Percentiles rank a stretch among this genome's conserved stretches.
phyloP scores from a whole-genome alignment of 2,329 filamentous ascomycete genomes.

The Nannizziopsis barbatae region DNA sequence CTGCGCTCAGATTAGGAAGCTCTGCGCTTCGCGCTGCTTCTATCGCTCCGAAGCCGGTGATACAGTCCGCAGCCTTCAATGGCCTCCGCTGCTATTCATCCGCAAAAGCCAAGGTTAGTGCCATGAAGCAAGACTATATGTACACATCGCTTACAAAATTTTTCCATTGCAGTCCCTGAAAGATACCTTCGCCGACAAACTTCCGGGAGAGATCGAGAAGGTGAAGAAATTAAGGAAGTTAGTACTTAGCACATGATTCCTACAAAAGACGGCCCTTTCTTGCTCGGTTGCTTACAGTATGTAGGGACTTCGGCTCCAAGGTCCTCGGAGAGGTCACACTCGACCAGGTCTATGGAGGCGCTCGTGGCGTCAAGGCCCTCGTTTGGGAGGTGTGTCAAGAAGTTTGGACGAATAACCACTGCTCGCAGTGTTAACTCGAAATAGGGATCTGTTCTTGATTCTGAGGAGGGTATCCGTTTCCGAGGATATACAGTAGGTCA shows the following conservation, averaged over 20 bases:
- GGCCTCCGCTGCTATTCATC: constrained; percentile 83
- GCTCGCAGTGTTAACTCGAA: constrained; percentile 4
- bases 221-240: constrained; percentile 98
- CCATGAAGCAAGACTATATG: constrained; percentile 13
- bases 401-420: background rate
- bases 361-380: constrained; percentile 94
- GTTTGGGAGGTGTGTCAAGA: constrained; percentile 67
- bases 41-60: constrained; percentile 54
- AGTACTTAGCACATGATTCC: background rate
- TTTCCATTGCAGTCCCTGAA: constrained; percentile 65
- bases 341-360: constrained; percentile 98
- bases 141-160: constrained; percentile 15
- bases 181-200: constrained; percentile 92
- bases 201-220: constrained; percentile 96
- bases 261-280: background rate
- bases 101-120: constrained; percentile 66
- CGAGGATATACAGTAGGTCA: constrained; percentile 75
- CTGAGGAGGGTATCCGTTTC: constrained; percentile 99
- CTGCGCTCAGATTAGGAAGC: constrained; percentile 68
- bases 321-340: constrained; percentile 96
- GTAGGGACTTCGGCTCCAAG: constrained; percentile 85
- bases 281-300: constrained; percentile 17
- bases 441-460: constrained; percentile 82
- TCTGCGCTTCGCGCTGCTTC: constrained; percentile 70
- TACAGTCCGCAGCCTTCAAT: constrained; percentile 64